Conservation (phyloP, 2,329 filamentous ascomycete species). For the Biscogniauxia marginata region DNA sequence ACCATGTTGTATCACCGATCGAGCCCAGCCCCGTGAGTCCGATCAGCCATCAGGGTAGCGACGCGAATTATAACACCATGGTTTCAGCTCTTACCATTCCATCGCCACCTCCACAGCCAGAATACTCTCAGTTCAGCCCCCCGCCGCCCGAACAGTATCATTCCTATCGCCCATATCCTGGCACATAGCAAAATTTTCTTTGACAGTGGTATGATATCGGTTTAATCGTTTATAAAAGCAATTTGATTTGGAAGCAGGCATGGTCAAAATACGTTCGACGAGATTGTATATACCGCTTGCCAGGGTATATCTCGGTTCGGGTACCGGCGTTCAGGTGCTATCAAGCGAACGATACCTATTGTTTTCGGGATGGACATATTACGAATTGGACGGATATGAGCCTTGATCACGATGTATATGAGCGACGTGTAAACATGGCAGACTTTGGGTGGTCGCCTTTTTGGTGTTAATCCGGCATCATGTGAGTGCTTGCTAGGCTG, state of each 20-base stretch:
- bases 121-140: slow-evolving; percentile 27
- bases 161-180: slow-evolving; percentile 28
- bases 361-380: not conserved
- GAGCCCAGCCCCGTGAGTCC: slow-evolving; percentile 16
- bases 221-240: not conserved
- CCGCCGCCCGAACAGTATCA: slow-evolving; percentile 29
- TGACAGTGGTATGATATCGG: not conserved
- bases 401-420: not conserved
- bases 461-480: not conserved
- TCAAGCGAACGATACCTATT: not conserved
- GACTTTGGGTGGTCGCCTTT: not conserved
- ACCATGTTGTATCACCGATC: slow-evolving; percentile 12
- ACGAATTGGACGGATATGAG: not conserved
- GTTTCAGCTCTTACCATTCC: slow-evolving; percentile 19
- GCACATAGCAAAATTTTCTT: slow-evolving; percentile 10
- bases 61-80: slow-evolving; percentile 23
- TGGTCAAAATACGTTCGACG: not conserved
- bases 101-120: not conserved
- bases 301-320: not conserved
- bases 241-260: not conserved
- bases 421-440: not conserved
- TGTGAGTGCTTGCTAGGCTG: too few species aligned
- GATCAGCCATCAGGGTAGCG: slow-evolving; percentile 9
- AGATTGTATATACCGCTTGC: not conserved
- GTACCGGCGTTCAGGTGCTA: not conserved